Conservation (phyloP, 305 asterid genomes). For the Rubia peregrina region DNA sequence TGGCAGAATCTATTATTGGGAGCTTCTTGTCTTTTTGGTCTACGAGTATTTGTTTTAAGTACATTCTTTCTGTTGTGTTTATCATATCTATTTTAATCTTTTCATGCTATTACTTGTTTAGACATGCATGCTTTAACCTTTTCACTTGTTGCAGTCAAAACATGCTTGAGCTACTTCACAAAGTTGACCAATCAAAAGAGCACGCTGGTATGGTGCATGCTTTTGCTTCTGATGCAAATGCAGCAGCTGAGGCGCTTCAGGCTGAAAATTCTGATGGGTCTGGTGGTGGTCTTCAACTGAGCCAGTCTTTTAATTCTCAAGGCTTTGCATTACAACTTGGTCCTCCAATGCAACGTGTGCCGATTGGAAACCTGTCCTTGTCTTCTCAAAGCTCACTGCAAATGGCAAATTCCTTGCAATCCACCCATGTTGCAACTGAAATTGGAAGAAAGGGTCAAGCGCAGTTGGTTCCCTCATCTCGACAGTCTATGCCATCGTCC, state of each 20-base stretch:
- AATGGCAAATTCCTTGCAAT: constrained; percentile 21
- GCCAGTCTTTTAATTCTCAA: constrained; percentile 53
- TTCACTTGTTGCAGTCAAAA: constrained; percentile 47
- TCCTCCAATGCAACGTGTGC: constrained; percentile 62
- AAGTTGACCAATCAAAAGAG: constrained; percentile 64
- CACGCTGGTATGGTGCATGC: constrained; percentile 31
- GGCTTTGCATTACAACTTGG: constrained; percentile 91
- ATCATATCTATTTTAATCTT: too few relatives aligned
- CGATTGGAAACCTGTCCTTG: constrained; percentile 28
- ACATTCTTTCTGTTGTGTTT: background rate
- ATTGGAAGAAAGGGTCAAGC: constrained; percentile 34
- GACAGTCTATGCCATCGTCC: constrained; percentile 40
- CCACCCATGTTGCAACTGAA: constrained; percentile 30
- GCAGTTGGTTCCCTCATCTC: constrained; percentile 30
- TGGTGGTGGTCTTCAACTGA: constrained; percentile 37
- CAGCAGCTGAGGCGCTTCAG: constrained; percentile 44
- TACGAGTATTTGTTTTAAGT: background rate
- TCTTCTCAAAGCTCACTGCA: constrained; percentile 37
- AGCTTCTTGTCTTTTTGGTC: background rate
- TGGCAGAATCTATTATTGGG: background rate
- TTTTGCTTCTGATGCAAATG: constrained; percentile 32
- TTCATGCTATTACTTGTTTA: background rate
- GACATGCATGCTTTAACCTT: constrained; percentile 18
- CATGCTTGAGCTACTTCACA: constrained; percentile 87
- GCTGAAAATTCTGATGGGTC: constrained; percentile 46